Percentiles rank a stretch among this genome's conserved stretches.
Evolutionary conservation across 163 green algal species (phyloP).

Genomic region (Chloromonas sp.): DNA sequence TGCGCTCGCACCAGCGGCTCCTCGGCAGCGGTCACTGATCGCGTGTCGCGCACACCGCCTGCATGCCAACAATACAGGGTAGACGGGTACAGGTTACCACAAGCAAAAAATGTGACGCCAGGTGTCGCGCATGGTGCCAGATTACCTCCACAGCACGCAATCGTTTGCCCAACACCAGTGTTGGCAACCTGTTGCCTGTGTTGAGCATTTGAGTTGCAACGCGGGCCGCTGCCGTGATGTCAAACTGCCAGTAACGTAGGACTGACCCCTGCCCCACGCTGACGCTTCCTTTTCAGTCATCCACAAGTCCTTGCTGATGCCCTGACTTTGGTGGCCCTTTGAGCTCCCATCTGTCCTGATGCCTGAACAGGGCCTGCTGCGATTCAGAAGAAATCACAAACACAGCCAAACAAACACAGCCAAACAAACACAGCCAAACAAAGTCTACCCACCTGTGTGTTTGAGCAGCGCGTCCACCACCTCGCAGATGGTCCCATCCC

Average conservation of each 20-base stretch:
- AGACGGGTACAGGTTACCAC: not conserved
- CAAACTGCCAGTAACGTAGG: too few relatives aligned
- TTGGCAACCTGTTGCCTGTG: not conserved
- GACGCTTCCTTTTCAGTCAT: not conserved
- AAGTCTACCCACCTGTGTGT: conserved; percentile 11
- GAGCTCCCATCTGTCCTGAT: not conserved
- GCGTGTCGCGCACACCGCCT: not conserved
- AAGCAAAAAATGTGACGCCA: too few relatives aligned
- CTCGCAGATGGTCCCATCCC: conserved; percentile 47
- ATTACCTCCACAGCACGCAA: not conserved
- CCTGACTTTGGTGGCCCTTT: not conserved
- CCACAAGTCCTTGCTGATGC: not conserved
- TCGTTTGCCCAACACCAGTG: not conserved
- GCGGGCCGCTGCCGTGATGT: too few relatives aligned
- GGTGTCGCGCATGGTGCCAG: not conserved
- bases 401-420: not conserved
- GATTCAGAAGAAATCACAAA: not conserved
- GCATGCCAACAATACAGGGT: not conserved
- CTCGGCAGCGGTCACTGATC: not conserved
- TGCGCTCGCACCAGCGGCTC: not conserved
- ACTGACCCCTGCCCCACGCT: too few relatives aligned
- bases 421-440: not conserved
- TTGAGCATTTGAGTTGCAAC: not conserved
- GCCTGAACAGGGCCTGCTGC: not conserved
- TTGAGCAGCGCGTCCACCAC: conserved; percentile 37